These are phyloP conservation scores for Endogone sp. DNA, from an alignment of 192 early-diverging fungal species.

Conservation along the genomic window DNA sequence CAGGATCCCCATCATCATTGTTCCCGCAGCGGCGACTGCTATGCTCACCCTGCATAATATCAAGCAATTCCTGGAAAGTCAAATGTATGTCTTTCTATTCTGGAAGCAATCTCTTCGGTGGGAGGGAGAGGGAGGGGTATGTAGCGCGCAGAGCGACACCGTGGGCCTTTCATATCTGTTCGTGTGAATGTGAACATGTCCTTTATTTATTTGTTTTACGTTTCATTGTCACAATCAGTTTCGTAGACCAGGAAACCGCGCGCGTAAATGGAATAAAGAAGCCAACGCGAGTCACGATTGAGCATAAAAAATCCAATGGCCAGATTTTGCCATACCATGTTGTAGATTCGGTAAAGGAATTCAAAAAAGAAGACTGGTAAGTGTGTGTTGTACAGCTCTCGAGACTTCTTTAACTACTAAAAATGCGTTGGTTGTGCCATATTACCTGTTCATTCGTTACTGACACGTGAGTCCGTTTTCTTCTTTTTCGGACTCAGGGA, in stretches of 20 bases:
- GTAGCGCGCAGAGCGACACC: too few relatives aligned
- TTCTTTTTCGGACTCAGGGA: conserved; percentile 28
- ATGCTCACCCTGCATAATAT: conserved; percentile 88
- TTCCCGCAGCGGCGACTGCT: conserved; percentile 82
- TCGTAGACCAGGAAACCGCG: too few relatives aligned
- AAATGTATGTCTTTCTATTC: conserved; percentile 65
- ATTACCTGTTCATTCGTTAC: too few relatives aligned
- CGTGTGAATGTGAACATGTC: too few relatives aligned
- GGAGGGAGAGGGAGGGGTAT: conserved; percentile 60
- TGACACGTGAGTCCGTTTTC: too few relatives aligned
- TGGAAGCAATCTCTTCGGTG: too few relatives aligned
- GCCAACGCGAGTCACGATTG: conserved; percentile 56
- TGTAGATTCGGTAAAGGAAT: conserved; percentile 69
- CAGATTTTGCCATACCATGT: conserved; percentile 68
- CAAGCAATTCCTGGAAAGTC: conserved; percentile 74
- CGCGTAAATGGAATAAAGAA: too few relatives aligned
- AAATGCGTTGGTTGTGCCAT: too few relatives aligned
- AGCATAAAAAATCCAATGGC: conserved; percentile 54
- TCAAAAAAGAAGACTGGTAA: conserved; percentile 75
- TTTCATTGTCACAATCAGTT: too few relatives aligned
- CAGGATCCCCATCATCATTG: conserved; percentile 83
- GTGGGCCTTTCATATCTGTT: too few relatives aligned
- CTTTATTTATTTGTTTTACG: too few relatives aligned
- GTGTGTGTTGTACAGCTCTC: neutral
- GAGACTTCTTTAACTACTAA: too few relatives aligned